Percentiles rank a stretch among this genome's conserved stretches.
These are phyloP conservation scores for Scheffersomyces spartinae DNA, from an alignment of 805 yeast species.

Conservation along the genomic window DNA sequence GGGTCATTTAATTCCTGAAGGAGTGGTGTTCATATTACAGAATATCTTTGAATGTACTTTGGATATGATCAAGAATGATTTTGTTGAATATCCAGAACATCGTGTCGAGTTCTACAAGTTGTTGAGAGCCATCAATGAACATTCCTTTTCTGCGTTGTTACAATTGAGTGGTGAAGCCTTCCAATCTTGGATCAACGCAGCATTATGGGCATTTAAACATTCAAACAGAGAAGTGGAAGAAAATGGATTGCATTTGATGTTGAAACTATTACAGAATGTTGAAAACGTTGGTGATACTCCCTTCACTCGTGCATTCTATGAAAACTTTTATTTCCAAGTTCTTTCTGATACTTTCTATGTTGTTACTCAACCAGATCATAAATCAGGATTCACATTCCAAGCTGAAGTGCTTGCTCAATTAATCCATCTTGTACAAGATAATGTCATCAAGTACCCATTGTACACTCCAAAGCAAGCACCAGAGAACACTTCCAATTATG, in stretches of 20 bases:
- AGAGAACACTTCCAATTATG: conserved; percentile 71
- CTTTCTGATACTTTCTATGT: conserved; percentile 88
- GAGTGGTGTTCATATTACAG: conserved; percentile 76
- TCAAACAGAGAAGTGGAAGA: conserved; percentile 95
- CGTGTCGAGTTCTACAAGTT: conserved; percentile 91
- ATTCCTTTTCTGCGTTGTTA: conserved; percentile 75
- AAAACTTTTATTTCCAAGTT: conserved; percentile 79
- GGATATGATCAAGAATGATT: conserved; percentile 90
- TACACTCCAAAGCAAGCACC: conserved; percentile 76
- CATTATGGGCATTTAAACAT: conserved; percentile 97
- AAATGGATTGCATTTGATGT: conserved; percentile 73
- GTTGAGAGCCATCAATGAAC: conserved; percentile 74
- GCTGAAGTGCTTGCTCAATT: conserved; percentile 74
- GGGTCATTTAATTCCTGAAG: conserved; percentile 80
- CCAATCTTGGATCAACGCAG: conserved; percentile 83
- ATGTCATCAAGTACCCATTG: conserved; percentile 65
- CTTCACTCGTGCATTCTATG: conserved; percentile 78
- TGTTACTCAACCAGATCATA: conserved; percentile 93
- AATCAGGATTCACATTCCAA: conserved; percentile 89
- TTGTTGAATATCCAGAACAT: conserved; percentile 95
- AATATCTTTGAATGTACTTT: conserved; percentile 90
- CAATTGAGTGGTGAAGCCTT: conserved; percentile 88
- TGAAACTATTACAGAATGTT: conserved; percentile 77
- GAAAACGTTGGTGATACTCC: conserved; percentile 60
- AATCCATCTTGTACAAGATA: conserved; percentile 70